Evolutionary conservation across 116 monocot species (phyloP).

Genomic region (Posidonia oceanica): DNA sequence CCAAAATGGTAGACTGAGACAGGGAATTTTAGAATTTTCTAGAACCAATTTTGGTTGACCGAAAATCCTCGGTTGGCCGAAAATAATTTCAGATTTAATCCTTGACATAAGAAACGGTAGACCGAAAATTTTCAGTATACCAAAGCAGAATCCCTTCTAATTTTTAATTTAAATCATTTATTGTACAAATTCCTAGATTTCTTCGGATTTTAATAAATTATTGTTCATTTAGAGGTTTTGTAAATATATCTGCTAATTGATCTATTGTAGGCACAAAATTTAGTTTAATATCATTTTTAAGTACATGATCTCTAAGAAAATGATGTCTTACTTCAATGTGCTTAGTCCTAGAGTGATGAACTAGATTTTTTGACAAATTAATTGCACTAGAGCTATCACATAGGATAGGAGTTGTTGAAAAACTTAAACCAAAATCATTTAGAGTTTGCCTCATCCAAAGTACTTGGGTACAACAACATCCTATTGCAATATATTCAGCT

Average conservation of each 20-base stretch:
- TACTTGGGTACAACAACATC: not conserved
- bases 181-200: not conserved
- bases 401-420: not conserved
- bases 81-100: too few relatives aligned
- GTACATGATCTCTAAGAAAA: not conserved
- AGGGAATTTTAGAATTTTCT: too few relatives aligned
- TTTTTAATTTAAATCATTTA: too few relatives aligned
- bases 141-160: too few relatives aligned
- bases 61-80: too few relatives aligned
- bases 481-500: not conserved
- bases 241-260: not conserved
- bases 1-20: too few relatives aligned
- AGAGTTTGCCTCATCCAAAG: not conserved
- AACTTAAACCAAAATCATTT: not conserved
- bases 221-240: not conserved
- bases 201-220: not conserved
- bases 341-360: not conserved
- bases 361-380: not conserved
- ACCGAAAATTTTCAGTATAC: too few relatives aligned
- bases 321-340: slow-evolving; percentile 1
- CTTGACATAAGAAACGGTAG: too few relatives aligned
- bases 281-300: not conserved
- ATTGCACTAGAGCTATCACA: not conserved
- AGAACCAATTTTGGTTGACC: too few relatives aligned
- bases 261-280: not conserved